Base-by-base conservation (phyloP, 1,139 yeast genomes). In the Zygoascus hellenicus region DNA sequence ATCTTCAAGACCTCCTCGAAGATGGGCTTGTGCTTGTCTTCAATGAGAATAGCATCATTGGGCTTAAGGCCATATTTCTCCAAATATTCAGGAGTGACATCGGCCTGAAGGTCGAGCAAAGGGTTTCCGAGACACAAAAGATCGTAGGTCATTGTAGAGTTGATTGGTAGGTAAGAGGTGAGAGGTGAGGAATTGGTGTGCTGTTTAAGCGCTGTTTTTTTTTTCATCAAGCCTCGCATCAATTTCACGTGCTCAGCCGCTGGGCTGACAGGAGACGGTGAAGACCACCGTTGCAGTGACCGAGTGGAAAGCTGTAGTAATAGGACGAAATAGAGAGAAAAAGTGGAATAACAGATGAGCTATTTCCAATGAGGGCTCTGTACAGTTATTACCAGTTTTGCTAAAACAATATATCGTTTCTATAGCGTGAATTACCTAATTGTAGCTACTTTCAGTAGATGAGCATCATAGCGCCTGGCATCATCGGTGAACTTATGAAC, bases 21-120 rank as follows among this genome's bases (percentile, higher is more conserved):
- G 66, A 92, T 86, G 49, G 60, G 87, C 78, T 82, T 70, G 72
- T 88, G 97, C 69, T 83, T 78, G 57, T 81, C 90, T 61, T 90
- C 97, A 47, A 83, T 89, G 56, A 92, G 79, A 61, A 92, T 89
- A 57, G 98, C 98, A 67, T 92, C 97, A 66, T 94, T 84, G 57
- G 85, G 89, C 70, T 90, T 89, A 62, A 92, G 75, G 43, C 69
- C 81, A 72, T 92, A 92, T 72, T 89, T 89, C 51, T 72, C 76
- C 59, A 90, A 75, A 72, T 80, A 88, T 37, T 72, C 79, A 48
- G 76, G 70, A 38, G 76, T 79, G 51, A 84, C 94, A 54, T 83
- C 80, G 64, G 83, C 87, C 75, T 89, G 97, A 61, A 89, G 75
- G 66, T 90, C 50, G 64, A 90, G 78, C 59, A 90, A 76, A 45